Evolutionary conservation across 306 rosid species (phyloP), one percentile per base, ranked within the genome.

Genomic region (Delonix regia): DNA sequence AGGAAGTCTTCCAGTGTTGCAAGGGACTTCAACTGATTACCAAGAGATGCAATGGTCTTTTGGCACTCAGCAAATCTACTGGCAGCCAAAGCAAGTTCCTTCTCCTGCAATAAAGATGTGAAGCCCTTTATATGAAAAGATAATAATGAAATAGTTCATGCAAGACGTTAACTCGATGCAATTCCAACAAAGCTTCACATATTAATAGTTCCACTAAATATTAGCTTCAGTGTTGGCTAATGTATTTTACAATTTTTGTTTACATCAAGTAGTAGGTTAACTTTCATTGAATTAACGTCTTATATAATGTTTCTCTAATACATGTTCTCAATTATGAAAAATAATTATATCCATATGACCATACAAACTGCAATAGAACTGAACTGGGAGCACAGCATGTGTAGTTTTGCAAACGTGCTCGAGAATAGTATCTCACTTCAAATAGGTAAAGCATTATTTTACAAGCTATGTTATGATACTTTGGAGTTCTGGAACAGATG

Each of bases 31-130:
- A 92, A 78, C 78, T 90, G 92, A 69, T 72, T 80, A 42, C 92
- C 93, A 75, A 92, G 93, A 66, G 93, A 90, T 41, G 88, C 92
- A 12, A 92, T 88, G 62, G 96, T 92, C 84, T 92, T 90, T 61
- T 87, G 86, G 81, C 97, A 92, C 84, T 90, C 93, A 13, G 93
- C 78, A 85, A 90, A 89, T 78, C 87, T 90, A 81, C 66, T 72
- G 9, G 97, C 87, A 73, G 97, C 93, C 90, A 85, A 78, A 66
- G 81, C 89, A 44, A 90, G 83, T 73, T 90, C 96, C 85, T 89
- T 81, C 83, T 88, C 96, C 96, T 92, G 87, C 67, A 77, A 64
- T 76, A 42, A 71, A 56, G 15, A 83, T 56, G 66, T 36, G 24
- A 74, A 85, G 16, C 41, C 66, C 48, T 16, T 21, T 44, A 7